Base-by-base conservation (phyloP, 2,329 filamentous ascomycete genomes). In the Gyromitra esculenta region DNA sequence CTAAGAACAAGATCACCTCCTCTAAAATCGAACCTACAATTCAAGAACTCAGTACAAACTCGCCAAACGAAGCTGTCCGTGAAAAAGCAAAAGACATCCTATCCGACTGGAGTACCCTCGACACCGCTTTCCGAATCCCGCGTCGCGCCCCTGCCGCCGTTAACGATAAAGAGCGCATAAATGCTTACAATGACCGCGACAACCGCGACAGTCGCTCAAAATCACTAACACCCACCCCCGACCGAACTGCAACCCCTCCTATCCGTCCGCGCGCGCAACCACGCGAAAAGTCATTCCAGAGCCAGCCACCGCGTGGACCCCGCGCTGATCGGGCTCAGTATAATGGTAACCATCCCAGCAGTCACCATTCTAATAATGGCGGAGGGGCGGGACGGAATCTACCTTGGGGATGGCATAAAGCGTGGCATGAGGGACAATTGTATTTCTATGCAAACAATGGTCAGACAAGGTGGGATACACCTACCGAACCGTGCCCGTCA, bases 1-100 rank as follows among this genome's bases (percentile, higher is more conserved):
- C 96, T 21, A 91, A 93, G 76, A 99, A 99, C 86, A 99, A 99
- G 84, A 97, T 99, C 75, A 91, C 92, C 79, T 94, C 97, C 81
- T 97, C 96, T 7, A 97, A 97, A 81, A 97, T 99, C 77, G 96
- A 98, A 83, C 87, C 90, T 1, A 91, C 91, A 0, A 88, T 99
- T 54, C 86, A 92, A 81, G 87, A 88, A 2, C 85, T 98, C 66
- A 88, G 87, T 0, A 84, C 84, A 11, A 72, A 62, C 8, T 75
- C 41, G 91, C 89, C 18, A 89, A 90, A 97, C 81, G 89, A 93
- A 77, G 87, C 91, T 75, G 92, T 99, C 21, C 88, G 90, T 35
- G 87, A 88, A 21, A 91, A 91, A 81, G 90, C 95, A 4, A 88
- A 87, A 70, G 87, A 88, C 59, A 86, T 99, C 45, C 85, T 97